These are phyloP conservation scores for Kodamaea sp. DNA, from an alignment of 1,139 yeast genomes.

Conservation along the genomic window DNA sequence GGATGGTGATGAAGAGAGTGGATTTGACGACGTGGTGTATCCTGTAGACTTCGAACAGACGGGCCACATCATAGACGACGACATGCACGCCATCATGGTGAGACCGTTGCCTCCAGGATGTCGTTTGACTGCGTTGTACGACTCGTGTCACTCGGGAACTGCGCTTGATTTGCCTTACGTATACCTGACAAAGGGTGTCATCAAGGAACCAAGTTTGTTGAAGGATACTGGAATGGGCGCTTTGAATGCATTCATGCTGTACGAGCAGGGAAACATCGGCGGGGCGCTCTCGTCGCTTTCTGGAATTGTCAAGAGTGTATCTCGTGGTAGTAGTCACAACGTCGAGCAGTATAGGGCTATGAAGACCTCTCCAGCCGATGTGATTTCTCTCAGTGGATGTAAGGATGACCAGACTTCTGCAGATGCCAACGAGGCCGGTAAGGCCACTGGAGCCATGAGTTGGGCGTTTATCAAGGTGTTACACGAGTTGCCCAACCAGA, in stretches of 20 bases:
- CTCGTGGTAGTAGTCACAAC: constrained; percentile 28
- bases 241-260: constrained; percentile 66
- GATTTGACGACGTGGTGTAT: constrained; percentile 85
- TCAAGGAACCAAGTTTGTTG: constrained; percentile 85
- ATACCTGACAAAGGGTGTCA: constrained; percentile 86
- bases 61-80: constrained; percentile 82
- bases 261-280: constrained; percentile 67
- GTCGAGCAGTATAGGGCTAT: constrained; percentile 39
- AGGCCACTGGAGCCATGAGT: constrained; percentile 92
- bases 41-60: constrained; percentile 81
- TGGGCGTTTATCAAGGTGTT: constrained; percentile 81
- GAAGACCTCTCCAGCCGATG: constrained; percentile 88
- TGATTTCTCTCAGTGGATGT: constrained; percentile 83
- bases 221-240: constrained; percentile 85
- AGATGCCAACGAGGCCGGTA: constrained; percentile 77
- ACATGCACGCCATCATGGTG: constrained; percentile 81
- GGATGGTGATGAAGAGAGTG: constrained; percentile 91
- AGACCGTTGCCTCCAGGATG: constrained; percentile 78
- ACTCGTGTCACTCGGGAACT: constrained; percentile 93
- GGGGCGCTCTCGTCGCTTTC: constrained; percentile 48
- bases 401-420: constrained; percentile 84
- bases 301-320: constrained; percentile 51
- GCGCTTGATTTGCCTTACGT: constrained; percentile 86
- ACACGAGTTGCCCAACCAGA: constrained; percentile 66
- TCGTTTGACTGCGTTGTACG: constrained; percentile 83